Conservation (phyloP, 805 yeast genomes). For the Saccharomycopsis synnaedendra region DNA sequence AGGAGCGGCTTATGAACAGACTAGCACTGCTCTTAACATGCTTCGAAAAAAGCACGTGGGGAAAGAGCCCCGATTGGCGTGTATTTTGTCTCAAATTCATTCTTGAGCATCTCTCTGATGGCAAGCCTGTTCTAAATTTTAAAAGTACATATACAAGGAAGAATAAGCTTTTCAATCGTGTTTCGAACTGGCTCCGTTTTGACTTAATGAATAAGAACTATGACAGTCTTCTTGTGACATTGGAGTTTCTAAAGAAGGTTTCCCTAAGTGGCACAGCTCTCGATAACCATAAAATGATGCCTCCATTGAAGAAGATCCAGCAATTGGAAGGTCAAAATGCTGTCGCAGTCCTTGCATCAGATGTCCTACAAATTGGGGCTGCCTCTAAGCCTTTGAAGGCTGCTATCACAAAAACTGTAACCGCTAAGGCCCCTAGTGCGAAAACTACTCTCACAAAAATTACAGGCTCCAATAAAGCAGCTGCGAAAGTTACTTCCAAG, state of each 20-base stretch:
- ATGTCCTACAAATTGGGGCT: not conserved
- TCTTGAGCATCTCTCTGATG: not conserved
- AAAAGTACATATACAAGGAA: constrained; percentile 10
- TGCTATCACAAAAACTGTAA: too few species aligned
- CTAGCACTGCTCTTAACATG: constrained; percentile 8
- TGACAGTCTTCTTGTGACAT: constrained; percentile 2
- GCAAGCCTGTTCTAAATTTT: constrained; percentile 7
- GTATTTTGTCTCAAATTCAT: constrained; percentile 13
- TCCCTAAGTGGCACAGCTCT: constrained; percentile 2
- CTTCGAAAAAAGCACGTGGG: constrained; percentile 14
- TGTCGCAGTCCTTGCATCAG: not conserved
- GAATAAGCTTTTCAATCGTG: constrained; percentile 13
- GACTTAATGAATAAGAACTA: constrained; percentile 10
- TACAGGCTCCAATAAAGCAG: too few species aligned
- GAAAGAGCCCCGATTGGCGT: constrained; percentile 14
- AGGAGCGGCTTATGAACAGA: constrained; percentile 12
- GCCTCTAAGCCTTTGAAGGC: too few species aligned
- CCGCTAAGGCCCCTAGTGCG: too few species aligned
- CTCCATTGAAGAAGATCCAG: constrained; percentile 10
- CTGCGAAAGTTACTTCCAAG: too few species aligned
- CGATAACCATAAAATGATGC: constrained; percentile 11
- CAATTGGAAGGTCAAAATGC: constrained; percentile 6
- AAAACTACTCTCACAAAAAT: too few species aligned
- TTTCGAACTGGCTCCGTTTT: constrained; percentile 17
- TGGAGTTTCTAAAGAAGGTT: constrained; percentile 11